phyloP scores from a whole-genome alignment of 768 basidiomycete species.

The Lepiota venenata region DNA sequence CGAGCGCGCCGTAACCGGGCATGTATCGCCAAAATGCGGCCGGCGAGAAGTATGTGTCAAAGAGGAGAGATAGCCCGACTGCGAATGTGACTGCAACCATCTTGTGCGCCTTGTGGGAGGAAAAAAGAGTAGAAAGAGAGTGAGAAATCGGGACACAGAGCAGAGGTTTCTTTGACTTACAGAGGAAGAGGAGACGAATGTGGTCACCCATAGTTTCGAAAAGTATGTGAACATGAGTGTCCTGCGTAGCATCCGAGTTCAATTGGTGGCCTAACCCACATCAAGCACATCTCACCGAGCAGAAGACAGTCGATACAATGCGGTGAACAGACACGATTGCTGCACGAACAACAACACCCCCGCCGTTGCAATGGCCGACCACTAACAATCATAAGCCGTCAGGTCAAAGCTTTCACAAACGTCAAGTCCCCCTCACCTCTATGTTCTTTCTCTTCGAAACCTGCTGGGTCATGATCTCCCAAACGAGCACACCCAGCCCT shows the following conservation, averaged over 20 bases:
- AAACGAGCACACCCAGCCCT: slow-evolving; percentile 59
- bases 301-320: slow-evolving; percentile 64
- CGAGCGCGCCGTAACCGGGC: slow-evolving; percentile 66
- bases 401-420: slow-evolving; percentile 1
- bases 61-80: slow-evolving; percentile 51
- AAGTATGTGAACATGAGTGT: slow-evolving; percentile 70
- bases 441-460: slow-evolving; percentile 50
- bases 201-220: slow-evolving; percentile 62
- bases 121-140: not conserved
- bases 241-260: slow-evolving; percentile 29
- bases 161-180: slow-evolving; percentile 30
- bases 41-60: slow-evolving; percentile 47
- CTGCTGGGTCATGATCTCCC: slow-evolving; percentile 56
- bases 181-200: slow-evolving; percentile 44
- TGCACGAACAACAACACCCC: slow-evolving; percentile 68
- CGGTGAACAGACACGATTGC: slow-evolving; percentile 63
- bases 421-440: slow-evolving; percentile 43
- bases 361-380: slow-evolving; percentile 66
- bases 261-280: not conserved
- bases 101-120: slow-evolving; percentile 54
- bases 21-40: slow-evolving; percentile 39
- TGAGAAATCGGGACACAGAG: not conserved
- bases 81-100: slow-evolving; percentile 43
- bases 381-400: slow-evolving; percentile 36
- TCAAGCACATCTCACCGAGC: slow-evolving; percentile 44